These are phyloP conservation scores for Corymbia calophylla DNA, from an alignment of 441 rosid species.

Conservation along the genomic window DNA sequence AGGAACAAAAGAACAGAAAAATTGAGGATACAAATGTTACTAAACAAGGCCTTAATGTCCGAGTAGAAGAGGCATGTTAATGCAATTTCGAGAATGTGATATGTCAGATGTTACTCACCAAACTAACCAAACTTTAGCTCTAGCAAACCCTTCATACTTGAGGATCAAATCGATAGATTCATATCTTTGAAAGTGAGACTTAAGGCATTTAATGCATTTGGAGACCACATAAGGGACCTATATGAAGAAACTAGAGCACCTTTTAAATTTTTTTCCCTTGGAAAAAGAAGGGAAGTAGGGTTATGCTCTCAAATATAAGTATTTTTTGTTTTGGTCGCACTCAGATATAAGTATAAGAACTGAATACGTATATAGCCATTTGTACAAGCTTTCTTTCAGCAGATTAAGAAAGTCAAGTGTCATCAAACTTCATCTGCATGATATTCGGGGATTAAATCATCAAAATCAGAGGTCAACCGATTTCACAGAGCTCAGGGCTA, in stretches of 20 bases:
- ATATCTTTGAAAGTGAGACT: neutral
- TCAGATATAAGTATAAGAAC: neutral
- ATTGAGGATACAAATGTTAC: too few species aligned
- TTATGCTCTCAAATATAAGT: neutral
- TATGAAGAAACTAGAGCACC: neutral
- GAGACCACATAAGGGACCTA: accelerated
- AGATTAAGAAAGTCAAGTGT: neutral
- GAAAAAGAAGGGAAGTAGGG: neutral
- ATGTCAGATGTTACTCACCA: neutral
- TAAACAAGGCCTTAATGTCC: neutral
- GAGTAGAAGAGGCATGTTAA: neutral
- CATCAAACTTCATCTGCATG: neutral
- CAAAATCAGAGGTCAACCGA: neutral
- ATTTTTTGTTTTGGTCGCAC: too few species aligned
- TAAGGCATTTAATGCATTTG: neutral
- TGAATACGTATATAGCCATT: neutral
- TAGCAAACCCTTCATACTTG: neutral
- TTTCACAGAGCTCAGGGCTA: neutral
- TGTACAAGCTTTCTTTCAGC: neutral
- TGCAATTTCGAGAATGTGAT: neutral
- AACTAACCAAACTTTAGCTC: neutral
- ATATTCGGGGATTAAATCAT: neutral
- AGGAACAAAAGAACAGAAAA: neutral
- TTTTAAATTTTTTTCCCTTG: accelerated
- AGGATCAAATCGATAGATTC: neutral